Percentiles rank a stretch among this genome's conserved stretches.
phyloP scores from a whole-genome alignment of 2,329 filamentous ascomycete genomes.

The Metarhizium anisopliae region DNA sequence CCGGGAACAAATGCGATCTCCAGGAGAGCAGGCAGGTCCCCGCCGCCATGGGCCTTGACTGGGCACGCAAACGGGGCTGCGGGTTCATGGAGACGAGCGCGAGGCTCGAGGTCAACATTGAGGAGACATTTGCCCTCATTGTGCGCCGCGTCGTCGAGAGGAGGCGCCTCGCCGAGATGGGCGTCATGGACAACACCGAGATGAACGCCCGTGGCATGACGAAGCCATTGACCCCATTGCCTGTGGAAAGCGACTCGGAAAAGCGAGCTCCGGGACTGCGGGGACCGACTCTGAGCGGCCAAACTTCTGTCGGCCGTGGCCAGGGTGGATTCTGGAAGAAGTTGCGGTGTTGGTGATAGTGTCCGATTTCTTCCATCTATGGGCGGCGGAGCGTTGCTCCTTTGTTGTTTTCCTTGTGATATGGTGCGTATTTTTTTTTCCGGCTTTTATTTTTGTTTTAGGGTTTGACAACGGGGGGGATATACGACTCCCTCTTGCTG shows the following conservation, averaged over 20 bases:
- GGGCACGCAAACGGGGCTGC: conserved; percentile 63
- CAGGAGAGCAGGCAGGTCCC: conserved; percentile 59
- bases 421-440: not conserved
- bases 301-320: conserved; percentile 32
- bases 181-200: conserved; percentile 29
- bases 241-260: conserved; percentile 28
- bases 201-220: conserved; percentile 46
- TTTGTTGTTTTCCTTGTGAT: not conserved
- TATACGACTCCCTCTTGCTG: not conserved
- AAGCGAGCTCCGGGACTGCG: conserved; percentile 38
- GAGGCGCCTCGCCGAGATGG: conserved; percentile 40
- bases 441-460: not conserved
- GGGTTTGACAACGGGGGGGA: not conserved
- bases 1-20: conserved; percentile 80
- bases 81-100: conserved; percentile 90
- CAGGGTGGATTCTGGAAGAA: conserved; percentile 45
- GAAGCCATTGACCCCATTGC: conserved; percentile 47
- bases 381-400: no score
- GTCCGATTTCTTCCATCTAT: not conserved
- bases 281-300: conserved; percentile 33
- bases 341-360: conserved; percentile 43
- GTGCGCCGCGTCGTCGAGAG: conserved; percentile 53
- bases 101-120: conserved; percentile 76
- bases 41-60: conserved; percentile 65
- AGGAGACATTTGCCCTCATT: conserved; percentile 74